phyloP scores from a whole-genome alignment of 805 yeast genomes.

The Cyberlindnera veronae region DNA sequence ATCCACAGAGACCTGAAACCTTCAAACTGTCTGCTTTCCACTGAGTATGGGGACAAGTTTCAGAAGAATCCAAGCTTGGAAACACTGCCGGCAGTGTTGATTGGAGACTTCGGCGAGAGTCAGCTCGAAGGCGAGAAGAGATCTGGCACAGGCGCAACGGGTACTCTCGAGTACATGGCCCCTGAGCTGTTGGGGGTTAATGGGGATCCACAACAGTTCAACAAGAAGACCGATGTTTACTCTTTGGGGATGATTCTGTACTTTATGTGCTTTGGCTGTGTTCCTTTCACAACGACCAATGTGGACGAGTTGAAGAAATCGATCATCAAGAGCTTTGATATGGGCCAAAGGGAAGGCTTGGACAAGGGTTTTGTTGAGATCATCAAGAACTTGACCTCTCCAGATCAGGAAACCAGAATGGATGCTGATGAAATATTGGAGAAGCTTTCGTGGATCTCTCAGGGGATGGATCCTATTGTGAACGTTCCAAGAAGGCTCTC shows the following conservation, averaged over 20 bases:
- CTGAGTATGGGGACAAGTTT: constrained; percentile 21
- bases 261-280: constrained; percentile 63
- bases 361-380: constrained; percentile 34
- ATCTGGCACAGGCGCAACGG: constrained; percentile 77
- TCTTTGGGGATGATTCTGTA: constrained; percentile 82
- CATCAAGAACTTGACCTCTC: constrained; percentile 36
- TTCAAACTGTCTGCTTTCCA: constrained; percentile 67
- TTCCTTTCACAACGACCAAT: constrained; percentile 50
- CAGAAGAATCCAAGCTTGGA: constrained; percentile 11
- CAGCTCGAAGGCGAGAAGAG: constrained; percentile 65
- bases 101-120: constrained; percentile 90
- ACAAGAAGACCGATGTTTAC: constrained; percentile 72
- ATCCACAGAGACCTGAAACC: constrained; percentile 91
- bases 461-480: not conserved
- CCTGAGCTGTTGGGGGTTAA: constrained; percentile 49
- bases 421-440: constrained; percentile 38
- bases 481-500: constrained; percentile 4
- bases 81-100: constrained; percentile 63
- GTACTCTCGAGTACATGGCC: constrained; percentile 84
- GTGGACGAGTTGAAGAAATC: constrained; percentile 32
- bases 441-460: constrained; percentile 24
- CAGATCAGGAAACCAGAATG: constrained; percentile 39
- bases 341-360: constrained; percentile 23
- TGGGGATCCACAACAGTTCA: constrained; percentile 41
- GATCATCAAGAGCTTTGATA: constrained; percentile 25